Evolutionary conservation across 2,329 filamentous ascomycete genomes (phyloP).

Genomic region (Cordyceps pruinosa): DNA sequence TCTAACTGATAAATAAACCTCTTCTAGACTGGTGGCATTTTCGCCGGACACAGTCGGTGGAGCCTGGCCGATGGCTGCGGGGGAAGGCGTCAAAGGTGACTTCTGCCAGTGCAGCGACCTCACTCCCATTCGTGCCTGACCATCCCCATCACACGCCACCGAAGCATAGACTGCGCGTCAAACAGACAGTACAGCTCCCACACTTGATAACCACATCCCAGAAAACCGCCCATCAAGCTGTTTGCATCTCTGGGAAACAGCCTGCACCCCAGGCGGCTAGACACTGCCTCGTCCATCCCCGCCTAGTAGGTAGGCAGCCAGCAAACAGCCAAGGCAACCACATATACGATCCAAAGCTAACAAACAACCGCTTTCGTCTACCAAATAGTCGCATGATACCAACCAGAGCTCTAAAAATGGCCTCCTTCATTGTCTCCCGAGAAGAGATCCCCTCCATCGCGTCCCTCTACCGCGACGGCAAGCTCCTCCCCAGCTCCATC

Average conservation of each 20-base stretch:
- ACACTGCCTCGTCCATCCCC: background rate
- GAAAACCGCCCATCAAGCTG: background rate
- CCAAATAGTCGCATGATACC: background rate
- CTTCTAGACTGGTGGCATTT: no score
- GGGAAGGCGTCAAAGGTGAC: no score
- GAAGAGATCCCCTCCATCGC: constrained; percentile 56
- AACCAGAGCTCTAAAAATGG: constrained; percentile 1
- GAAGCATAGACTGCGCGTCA: no score
- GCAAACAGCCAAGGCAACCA: background rate
- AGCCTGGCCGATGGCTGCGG: no score
- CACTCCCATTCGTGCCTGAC: no score
- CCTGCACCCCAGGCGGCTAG: background rate
- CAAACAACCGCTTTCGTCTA: background rate
- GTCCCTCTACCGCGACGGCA: constrained; percentile 55
- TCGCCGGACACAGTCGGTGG: no score
- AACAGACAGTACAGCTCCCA: no score
- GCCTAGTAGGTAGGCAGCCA: no score
- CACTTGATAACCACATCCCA: no score
- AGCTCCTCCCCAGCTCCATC: constrained; percentile 18
- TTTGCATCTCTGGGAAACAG: background rate
- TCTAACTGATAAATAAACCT: no score
- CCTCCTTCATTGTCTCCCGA: constrained; percentile 28
- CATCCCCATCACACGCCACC: no score
- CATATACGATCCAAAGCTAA: background rate
- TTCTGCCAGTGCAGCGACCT: no score